These are phyloP conservation scores for Pseudocercospora musae DNA, from an alignment of 2,329 filamentous ascomycete species.

Conservation along the genomic window DNA sequence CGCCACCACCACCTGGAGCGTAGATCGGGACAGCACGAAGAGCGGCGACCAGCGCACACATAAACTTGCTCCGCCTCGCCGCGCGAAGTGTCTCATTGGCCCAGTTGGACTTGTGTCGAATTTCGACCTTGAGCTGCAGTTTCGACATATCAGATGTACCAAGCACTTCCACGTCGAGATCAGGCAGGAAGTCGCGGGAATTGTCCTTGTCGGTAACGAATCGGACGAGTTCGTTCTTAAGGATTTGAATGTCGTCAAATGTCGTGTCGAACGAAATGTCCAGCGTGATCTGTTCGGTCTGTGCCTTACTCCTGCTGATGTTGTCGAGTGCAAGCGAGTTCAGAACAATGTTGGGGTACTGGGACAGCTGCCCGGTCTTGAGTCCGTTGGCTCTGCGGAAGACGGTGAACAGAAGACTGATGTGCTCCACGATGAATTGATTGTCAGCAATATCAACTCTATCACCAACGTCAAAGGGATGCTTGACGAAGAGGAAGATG, in stretches of 20 bases:
- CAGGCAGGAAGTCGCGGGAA: conserved; percentile 82
- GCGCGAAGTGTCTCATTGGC: conserved; percentile 73
- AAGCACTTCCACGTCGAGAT: conserved; percentile 73
- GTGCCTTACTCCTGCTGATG: conserved; percentile 81
- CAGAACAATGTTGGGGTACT: conserved; percentile 87
- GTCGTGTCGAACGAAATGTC: conserved; percentile 81
- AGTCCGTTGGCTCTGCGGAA: conserved; percentile 81
- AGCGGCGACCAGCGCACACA: conserved; percentile 85
- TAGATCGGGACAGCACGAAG: conserved; percentile 85
- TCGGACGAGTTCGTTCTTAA: conserved; percentile 77
- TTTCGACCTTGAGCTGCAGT: conserved; percentile 74
- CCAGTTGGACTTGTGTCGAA: conserved; percentile 74
- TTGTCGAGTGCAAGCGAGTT: conserved; percentile 97
- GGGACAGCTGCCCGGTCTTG: conserved; percentile 59
- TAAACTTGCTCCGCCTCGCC: conserved; percentile 86
- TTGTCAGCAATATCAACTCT: conserved; percentile 73
- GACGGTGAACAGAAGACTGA: conserved; percentile 88
- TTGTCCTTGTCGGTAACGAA: conserved; percentile 86
- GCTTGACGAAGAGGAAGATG: conserved; percentile 98
- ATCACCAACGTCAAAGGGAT: conserved; percentile 94
- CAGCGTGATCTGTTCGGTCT: conserved; percentile 80
- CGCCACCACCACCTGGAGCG: conserved; percentile 68
- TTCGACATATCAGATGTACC: conserved; percentile 85
- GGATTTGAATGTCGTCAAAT: conserved; percentile 83
- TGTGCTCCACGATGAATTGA: conserved; percentile 82